Evolutionary conservation across 768 basidiomycete species (phyloP), one percentile per base, ranked within the genome.

Genomic region (Megacollybia marginata): DNA sequence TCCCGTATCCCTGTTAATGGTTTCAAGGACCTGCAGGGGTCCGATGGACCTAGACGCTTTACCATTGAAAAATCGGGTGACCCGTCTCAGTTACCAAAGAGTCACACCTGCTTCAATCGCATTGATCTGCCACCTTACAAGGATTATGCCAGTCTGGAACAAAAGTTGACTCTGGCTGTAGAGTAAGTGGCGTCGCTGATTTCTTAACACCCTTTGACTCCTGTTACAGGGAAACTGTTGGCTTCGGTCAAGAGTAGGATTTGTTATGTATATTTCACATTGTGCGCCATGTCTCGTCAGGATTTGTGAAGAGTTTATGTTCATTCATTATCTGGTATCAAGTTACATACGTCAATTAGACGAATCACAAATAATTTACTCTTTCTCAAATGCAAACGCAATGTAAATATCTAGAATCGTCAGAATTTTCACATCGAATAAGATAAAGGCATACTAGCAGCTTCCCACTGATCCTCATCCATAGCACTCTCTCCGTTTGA

Each of bases 21-120:
- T 0, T 98, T 98, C 79, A 97, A 96, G 67, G 96, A 98, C 59
- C 69, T 98, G 15, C 96, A 98, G 69, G 96, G 96, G 15, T 95
- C 92, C 2, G 96, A 99, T 65, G 96, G 95, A 9, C 95, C 94
- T 19, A 74, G 95, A 45, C 79, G 95, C 44, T 99, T 99, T 69
- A 99, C 96, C 8, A 97, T 99, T 61, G 96, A 99, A 69, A 98
- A 98, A 71, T 89, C 92, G 33, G 96, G 96, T 23, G 96, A 99
- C 61, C 90, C 93, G 18, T 88, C 88, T 19, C 93, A 96, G 65
- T 69, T 99, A 60, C 96, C 96, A 1, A 99, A 98, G 83, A 90
- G 87, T 65, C 88, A 90, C 61, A 89, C 88, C 1, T 98, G 96
- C 73, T 99, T 99, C 80, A 98, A 88, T 57, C 77, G 91, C 42